Evolutionary conservation across 2,329 filamentous ascomycete species (phyloP), one percentile per base, ranked within the genome.

Genomic region (Penicillium olsonii): DNA sequence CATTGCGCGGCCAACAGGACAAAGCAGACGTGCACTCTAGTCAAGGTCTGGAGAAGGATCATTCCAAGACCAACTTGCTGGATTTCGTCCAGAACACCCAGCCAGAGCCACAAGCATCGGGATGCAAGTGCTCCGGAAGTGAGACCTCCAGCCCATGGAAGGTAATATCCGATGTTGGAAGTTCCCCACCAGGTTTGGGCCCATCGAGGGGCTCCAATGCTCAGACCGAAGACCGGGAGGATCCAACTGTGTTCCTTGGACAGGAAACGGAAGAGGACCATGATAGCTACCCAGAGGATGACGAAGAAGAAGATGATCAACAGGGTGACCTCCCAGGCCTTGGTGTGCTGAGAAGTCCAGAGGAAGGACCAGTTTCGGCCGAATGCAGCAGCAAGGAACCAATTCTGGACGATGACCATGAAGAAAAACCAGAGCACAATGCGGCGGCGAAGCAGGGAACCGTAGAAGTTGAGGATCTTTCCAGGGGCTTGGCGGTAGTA

Each of bases 51-150:
- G 24, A 87, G 68, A 9, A 87, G 73, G 45, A 87, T 82, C 81
- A 87, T 87, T 52, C 84, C 84, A 46, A 87, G 79, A 2, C 84
- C 84, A 5, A 87, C 80, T 40, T 83, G 82, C 63, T 87, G 84
- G 6, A 87, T 71, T 4, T 81, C 77, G 57, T 87, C 84, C 7
- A 87, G 71, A 3, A 86, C 76, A 34, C 84, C 84, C 0, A 87
- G 77, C 84, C 84, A 87, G 8, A 87, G 74, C 84, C 84, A 87
- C 11, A 87, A 67, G 48, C 74, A 70, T 24, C 84, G 75, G 2
- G 80, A 80, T 6, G 82, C 68, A 1, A 87, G 66, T 0, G 84
- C 81, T 8, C 78, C 77, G 12, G 76, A 74, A 2, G 80, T 68
- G 12, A 77, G 75, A 2, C 73, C 69, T 34, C 81, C 80, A 3